Evolutionary conservation across 2,329 filamentous ascomycete species (phyloP).

Genomic region (Coniochaeta sp.): DNA sequence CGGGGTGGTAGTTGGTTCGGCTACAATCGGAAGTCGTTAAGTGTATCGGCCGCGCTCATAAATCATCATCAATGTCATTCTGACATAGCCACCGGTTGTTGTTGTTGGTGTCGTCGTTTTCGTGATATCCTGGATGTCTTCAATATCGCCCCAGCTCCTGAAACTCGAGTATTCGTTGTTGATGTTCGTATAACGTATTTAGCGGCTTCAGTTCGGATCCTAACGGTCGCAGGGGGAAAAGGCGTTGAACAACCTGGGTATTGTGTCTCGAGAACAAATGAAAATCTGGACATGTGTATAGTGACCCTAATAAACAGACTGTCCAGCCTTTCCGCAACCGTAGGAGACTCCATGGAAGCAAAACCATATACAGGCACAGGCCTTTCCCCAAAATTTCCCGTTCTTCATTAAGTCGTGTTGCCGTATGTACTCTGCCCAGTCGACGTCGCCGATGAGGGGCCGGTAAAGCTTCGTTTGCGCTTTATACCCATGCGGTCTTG

Average conservation of each 20-base stretch:
- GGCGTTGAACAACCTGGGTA: neutral
- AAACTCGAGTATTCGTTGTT: neutral
- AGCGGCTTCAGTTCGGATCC: neutral
- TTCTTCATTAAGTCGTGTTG: constrained; percentile 1
- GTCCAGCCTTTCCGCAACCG: neutral
- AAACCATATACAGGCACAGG: neutral
- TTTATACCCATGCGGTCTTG: constrained; percentile 23
- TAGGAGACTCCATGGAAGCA: neutral
- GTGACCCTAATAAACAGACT: neutral
- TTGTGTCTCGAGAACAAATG: neutral
- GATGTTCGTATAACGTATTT: neutral
- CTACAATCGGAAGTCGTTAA: no score
- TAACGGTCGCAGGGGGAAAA: neutral
- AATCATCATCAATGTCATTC: neutral
- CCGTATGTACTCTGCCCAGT: constrained; percentile 1
- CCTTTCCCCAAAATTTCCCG: neutral
- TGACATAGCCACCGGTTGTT: neutral
- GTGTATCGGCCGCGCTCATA: neutral
- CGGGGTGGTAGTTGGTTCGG: no score
- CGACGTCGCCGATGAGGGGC: constrained; percentile 7
- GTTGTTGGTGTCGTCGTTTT: neutral
- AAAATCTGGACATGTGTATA: neutral
- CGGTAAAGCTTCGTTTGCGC: constrained; percentile 31
- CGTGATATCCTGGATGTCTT: neutral
- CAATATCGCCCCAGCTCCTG: neutral